These are phyloP conservation scores for Clonostachys rhizophaga DNA, from an alignment of 2,329 filamentous ascomycete species.

Conservation along the genomic window DNA sequence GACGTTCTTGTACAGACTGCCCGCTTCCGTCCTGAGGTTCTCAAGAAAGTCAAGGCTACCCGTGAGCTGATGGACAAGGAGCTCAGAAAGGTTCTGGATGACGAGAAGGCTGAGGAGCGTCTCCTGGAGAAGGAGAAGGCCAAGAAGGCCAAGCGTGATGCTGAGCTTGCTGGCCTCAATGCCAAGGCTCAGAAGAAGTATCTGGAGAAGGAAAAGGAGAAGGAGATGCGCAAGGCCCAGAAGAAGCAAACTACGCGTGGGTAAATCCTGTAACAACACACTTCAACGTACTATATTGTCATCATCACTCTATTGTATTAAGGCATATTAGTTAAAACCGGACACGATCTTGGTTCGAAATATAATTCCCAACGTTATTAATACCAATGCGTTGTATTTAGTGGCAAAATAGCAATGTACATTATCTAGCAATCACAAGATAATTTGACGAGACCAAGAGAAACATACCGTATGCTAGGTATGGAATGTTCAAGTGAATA, in stretches of 20 bases:
- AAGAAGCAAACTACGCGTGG: slow-evolving; percentile 51
- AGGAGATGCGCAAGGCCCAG: slow-evolving; percentile 54
- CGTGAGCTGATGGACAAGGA: slow-evolving; percentile 78
- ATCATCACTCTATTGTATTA: too few species aligned
- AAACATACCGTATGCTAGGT: too few species aligned
- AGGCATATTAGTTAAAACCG: too few species aligned
- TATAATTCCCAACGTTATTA: too few species aligned
- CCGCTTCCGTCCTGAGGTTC: slow-evolving; percentile 87
- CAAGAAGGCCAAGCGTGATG: slow-evolving; percentile 87
- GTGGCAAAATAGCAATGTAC: too few species aligned
- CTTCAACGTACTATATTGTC: slow-evolving; percentile 12
- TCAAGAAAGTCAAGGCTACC: slow-evolving; percentile 74
- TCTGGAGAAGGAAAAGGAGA: slow-evolving; percentile 75
- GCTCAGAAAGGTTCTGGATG: slow-evolving; percentile 76
- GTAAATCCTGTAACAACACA: slow-evolving; percentile 44
- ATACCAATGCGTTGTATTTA: too few species aligned
- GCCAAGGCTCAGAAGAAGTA: slow-evolving; percentile 85
- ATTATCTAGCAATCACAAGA: too few species aligned
- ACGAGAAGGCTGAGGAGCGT: slow-evolving; percentile 75
- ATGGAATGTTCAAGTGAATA: too few species aligned
- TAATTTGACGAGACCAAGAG: too few species aligned
- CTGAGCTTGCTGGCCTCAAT: slow-evolving; percentile 69
- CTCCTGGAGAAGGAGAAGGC: slow-evolving; percentile 66
- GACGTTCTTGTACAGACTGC: slow-evolving; percentile 72
- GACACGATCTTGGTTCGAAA: too few species aligned